phyloP scores from a whole-genome alignment of 1,284 basidiomycete species.

The Stygiomarasmius scandens region DNA sequence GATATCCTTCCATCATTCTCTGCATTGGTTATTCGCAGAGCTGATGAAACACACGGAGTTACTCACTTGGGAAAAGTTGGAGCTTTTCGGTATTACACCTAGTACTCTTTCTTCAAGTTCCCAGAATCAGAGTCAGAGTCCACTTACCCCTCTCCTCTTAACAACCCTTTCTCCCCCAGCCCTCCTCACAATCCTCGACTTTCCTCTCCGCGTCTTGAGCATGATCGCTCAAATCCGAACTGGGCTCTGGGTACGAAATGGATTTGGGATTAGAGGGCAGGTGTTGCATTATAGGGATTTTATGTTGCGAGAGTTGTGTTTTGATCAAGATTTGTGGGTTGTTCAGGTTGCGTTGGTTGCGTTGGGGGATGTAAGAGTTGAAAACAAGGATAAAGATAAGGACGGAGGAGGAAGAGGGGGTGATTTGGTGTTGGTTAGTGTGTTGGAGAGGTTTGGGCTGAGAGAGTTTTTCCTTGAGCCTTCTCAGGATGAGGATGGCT shows the following conservation, averaged over 20 bases:
- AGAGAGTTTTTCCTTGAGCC: slow-evolving; percentile 80
- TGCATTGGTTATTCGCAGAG: slow-evolving; percentile 93
- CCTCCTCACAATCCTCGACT: too few relatives aligned
- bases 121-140: too few relatives aligned
- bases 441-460: slow-evolving; percentile 91
- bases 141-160: too few relatives aligned
- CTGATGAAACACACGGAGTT: slow-evolving; percentile 81
- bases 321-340: slow-evolving; percentile 95
- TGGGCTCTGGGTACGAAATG: slow-evolving; percentile 97
- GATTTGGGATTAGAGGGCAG: slow-evolving; percentile 93
- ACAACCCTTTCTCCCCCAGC: too few relatives aligned
- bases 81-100: too few relatives aligned
- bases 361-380: too few relatives aligned
- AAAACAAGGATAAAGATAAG: too few relatives aligned
- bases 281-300: slow-evolving; percentile 97
- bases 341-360: slow-evolving; percentile 84
- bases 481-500: too few relatives aligned
- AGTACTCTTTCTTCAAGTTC: too few relatives aligned
- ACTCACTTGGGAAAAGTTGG: slow-evolving; percentile 59
- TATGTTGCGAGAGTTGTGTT: slow-evolving; percentile 93
- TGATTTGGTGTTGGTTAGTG: slow-evolving; percentile 83
- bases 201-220: too few relatives aligned
- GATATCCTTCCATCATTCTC: slow-evolving; percentile 93
- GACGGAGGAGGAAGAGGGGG: too few relatives aligned
- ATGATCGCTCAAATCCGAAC: slow-evolving; percentile 95